These are phyloP conservation scores for Casaregolazyma lundiana DNA, from an alignment of 1,139 yeast genomes.

Conservation along the genomic window DNA sequence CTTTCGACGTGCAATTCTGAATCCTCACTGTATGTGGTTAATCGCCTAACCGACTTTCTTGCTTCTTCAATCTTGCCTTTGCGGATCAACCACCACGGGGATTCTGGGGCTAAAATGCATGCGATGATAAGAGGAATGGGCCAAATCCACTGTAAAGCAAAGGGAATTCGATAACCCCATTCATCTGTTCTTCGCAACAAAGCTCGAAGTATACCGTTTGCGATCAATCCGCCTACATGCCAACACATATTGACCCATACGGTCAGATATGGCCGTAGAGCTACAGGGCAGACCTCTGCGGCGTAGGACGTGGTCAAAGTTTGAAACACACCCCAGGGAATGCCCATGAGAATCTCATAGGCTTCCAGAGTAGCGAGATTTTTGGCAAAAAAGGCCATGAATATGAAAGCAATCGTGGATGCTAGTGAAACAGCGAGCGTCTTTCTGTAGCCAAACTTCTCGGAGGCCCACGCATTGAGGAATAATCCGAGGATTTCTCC, in stretches of 20 bases:
- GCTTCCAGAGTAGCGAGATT: conserved; percentile 35
- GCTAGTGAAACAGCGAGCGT: conserved; percentile 35
- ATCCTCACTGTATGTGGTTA: conserved; percentile 33
- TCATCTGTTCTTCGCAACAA: conserved; percentile 28
- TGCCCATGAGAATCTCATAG: conserved; percentile 40
- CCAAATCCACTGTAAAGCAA: conserved; percentile 61
- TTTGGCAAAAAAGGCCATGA: conserved; percentile 41
- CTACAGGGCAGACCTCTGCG: conserved; percentile 42
- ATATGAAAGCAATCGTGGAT: conserved; percentile 35
- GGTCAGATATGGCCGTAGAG: conserved; percentile 40
- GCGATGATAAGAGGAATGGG: conserved; percentile 51
- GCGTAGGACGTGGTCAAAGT: conserved; percentile 42
- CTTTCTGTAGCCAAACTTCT: conserved; percentile 41
- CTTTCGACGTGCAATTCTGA: conserved; percentile 26
- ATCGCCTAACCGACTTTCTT: conserved; percentile 25
- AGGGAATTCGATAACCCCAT: conserved; percentile 43
- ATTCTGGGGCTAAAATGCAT: conserved; percentile 44
- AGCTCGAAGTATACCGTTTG: conserved; percentile 40
- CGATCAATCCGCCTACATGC: conserved; percentile 43
- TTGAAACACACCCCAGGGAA: conserved; percentile 45
- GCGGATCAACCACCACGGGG: conserved; percentile 51
- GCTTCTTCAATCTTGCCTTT: conserved; percentile 38
- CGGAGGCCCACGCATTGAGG: conserved; percentile 38
- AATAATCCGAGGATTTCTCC: conserved; percentile 40
- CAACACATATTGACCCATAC: conserved; percentile 43